Evolutionary conservation across 495 filamentous ascomycete genomes (phyloP).

Genomic region (Arthonia radiata): DNA sequence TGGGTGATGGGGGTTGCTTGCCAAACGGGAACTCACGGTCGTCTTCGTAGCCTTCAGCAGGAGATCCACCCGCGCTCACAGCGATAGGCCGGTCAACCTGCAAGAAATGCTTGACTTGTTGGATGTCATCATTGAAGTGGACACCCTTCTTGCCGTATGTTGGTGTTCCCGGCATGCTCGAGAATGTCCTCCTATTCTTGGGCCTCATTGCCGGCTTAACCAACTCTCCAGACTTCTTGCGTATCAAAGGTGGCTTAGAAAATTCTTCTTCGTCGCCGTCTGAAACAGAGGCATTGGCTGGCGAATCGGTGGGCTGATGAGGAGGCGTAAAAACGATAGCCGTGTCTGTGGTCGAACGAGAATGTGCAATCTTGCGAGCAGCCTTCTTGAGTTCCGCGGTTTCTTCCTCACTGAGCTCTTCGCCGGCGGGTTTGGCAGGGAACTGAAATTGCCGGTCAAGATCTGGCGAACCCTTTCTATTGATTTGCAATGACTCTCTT

Average conservation of each 20-base stretch:
- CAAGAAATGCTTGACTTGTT: slow-evolving; percentile 85
- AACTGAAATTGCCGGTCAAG: slow-evolving; percentile 15
- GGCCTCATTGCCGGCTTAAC: slow-evolving; percentile 78
- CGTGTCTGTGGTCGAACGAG: slow-evolving; percentile 61
- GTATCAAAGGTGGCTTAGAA: slow-evolving; percentile 46
- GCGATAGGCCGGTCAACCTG: slow-evolving; percentile 82
- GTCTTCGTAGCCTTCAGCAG: slow-evolving; percentile 60
- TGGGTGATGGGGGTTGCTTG: slow-evolving; percentile 15
- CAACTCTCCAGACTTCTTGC: slow-evolving; percentile 95
- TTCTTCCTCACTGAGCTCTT: slow-evolving; percentile 4
- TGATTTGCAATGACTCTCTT: slow-evolving; percentile 41
- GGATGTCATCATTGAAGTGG: slow-evolving; percentile 82
- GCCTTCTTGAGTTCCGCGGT: slow-evolving; percentile 23
- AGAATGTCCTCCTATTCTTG: slow-evolving; percentile 47
- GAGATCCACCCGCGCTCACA: slow-evolving; percentile 87
- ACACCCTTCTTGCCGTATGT: slow-evolving; percentile 88
- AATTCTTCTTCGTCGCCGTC: neutral
- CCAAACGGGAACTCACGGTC: slow-evolving; percentile 72
- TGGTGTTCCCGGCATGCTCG: slow-evolving; percentile 91
- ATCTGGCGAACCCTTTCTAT: slow-evolving; percentile 34
- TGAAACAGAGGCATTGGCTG: neutral
- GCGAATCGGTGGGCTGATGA: slow-evolving; percentile 16
- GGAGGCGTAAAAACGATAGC: slow-evolving; percentile 23
- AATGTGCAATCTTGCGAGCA: slow-evolving; percentile 50
- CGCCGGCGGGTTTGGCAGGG: slow-evolving; percentile 7